phyloP scores from a whole-genome alignment of 257 asterid species.

The Solanum sitiens region DNA sequence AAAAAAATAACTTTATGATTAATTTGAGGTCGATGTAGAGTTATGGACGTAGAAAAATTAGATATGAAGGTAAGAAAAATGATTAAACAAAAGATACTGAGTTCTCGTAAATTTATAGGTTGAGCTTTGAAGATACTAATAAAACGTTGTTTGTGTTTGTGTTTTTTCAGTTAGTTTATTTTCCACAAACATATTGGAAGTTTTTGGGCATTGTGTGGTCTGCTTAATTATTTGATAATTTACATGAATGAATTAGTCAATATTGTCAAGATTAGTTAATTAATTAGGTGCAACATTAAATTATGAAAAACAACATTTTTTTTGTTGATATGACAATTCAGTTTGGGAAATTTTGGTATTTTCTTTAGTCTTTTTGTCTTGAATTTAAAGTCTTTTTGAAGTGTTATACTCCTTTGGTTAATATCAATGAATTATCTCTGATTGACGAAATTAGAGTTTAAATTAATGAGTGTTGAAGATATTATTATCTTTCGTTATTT shows the following conservation, averaged over 20 bases:
- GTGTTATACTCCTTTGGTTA: not conserved
- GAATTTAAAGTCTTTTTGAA: not conserved
- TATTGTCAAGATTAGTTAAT: not conserved
- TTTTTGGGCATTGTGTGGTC: not conserved
- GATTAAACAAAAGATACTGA: not conserved
- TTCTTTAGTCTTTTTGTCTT: not conserved
- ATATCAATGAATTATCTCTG: not conserved
- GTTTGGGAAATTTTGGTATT: not conserved
- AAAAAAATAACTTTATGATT: too few relatives aligned
- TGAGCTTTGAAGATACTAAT: not conserved
- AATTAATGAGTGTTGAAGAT: not conserved
- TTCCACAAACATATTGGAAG: not conserved
- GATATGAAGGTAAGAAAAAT: not conserved
- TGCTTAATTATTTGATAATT: not conserved
- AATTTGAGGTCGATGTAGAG: not conserved
- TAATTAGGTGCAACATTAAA: not conserved
- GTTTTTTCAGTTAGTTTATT: not conserved
- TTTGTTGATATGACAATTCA: not conserved
- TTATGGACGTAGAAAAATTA: not conserved
- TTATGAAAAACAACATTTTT: not conserved
- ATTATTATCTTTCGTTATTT: not conserved
- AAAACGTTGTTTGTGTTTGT: too few relatives aligned
- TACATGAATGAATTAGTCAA: not conserved
- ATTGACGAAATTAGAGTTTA: not conserved
- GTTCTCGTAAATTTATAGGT: too few relatives aligned